Conservation (phyloP, 306 rosid species). For the Trifolium pratense region DNA sequence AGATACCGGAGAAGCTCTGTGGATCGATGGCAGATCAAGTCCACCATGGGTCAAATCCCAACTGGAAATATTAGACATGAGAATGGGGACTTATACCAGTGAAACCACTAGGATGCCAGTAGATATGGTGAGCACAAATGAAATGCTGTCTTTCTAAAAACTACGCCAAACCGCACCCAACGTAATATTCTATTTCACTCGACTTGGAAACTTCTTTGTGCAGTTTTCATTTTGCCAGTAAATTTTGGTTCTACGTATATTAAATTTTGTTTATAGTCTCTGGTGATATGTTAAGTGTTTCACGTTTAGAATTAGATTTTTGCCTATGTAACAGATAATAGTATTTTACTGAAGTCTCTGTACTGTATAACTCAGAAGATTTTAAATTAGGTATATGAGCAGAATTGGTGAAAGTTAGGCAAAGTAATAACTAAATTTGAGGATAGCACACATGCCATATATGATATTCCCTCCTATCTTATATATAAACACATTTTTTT, state of each 20-base stretch:
- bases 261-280: constrained; percentile 13
- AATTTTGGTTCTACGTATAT: constrained; percentile 13
- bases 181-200: constrained; percentile 7
- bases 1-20: constrained; percentile 92
- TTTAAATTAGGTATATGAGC: background rate
- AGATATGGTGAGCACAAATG: constrained; percentile 49
- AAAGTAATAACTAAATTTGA: background rate
- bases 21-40: constrained; percentile 80
- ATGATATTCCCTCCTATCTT: background rate
- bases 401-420: constrained; percentile 18
- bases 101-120: constrained; percentile 55
- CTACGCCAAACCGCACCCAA: constrained; percentile 18
- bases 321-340: constrained; percentile 4
- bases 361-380: background rate
- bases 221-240: constrained; percentile 35
- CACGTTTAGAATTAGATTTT: constrained; percentile 10
- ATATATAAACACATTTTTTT: no score
- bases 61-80: constrained; percentile 70
- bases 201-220: constrained; percentile 38
- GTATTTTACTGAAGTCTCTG: background rate
- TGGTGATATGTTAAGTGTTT: background rate
- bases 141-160: constrained; percentile 54
- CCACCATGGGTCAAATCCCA: constrained; percentile 94
- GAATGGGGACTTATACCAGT: constrained; percentile 59
- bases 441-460: background rate